Evolutionary conservation across 2,329 filamentous ascomycete genomes (phyloP).

Genomic region (Aspergillus aculeatus): DNA sequence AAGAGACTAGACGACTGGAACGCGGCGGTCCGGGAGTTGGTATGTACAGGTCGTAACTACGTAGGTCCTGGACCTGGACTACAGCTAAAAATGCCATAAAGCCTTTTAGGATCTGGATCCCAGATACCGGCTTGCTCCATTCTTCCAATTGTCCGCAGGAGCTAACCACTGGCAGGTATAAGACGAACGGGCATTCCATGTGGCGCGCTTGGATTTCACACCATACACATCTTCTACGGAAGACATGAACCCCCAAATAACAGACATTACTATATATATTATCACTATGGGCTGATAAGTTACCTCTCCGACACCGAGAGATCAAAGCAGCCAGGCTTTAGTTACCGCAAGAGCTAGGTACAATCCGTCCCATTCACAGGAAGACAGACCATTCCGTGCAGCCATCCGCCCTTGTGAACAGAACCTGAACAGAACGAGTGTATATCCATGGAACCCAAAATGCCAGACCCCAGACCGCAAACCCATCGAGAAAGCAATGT

Average conservation of each 20-base stretch:
- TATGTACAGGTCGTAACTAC: not conserved
- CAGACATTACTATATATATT: not conserved
- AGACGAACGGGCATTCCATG: not conserved
- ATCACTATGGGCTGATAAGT: not conserved
- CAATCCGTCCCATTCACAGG: not conserved
- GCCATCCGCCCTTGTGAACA: not conserved
- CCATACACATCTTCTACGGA: too few species aligned
- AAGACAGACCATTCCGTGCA: not conserved
- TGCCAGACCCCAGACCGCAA: not conserved
- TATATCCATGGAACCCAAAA: not conserved
- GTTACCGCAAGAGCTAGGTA: not conserved
- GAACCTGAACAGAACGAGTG: not conserved
- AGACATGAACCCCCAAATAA: not conserved
- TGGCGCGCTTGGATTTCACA: not conserved
- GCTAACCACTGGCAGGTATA: not conserved
- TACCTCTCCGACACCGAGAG: not conserved
- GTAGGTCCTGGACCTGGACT: too few species aligned
- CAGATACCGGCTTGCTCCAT: not conserved
- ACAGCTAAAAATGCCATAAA: too few species aligned
- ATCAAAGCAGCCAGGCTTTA: not conserved
- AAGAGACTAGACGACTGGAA: too few species aligned
- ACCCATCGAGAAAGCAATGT: slow-evolving; percentile 3
- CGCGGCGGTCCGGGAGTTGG: not conserved
- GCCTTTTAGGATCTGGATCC: not conserved
- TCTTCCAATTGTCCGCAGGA: not conserved